A percentile compares a stretch with the other conserved stretches of the same genome.
phyloP scores from a whole-genome alignment of 345 rosid species.

The Eucalyptus curtisii region DNA sequence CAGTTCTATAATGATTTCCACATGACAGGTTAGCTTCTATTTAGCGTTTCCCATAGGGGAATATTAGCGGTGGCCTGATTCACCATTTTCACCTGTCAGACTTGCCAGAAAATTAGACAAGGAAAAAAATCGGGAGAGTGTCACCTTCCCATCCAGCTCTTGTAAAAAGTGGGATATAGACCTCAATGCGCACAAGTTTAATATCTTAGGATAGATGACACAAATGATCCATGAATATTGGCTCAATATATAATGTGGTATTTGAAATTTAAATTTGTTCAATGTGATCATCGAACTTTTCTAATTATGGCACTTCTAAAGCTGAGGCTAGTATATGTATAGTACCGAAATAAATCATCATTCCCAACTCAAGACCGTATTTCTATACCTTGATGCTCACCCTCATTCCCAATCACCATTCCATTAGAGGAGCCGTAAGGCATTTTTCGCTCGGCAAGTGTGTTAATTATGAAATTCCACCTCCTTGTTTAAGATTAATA shows the following conservation, averaged over 20 bases:
- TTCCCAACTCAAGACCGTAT: neutral
- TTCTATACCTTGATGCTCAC: neutral
- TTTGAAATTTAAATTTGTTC: too few relatives aligned
- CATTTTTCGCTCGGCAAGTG: neutral
- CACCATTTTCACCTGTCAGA: slow-evolving; percentile 43
- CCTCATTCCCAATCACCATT: neutral
- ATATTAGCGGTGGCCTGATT: slow-evolving; percentile 60
- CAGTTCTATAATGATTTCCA: neutral
- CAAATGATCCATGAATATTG: too few relatives aligned
- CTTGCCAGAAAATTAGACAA: slow-evolving; percentile 14
- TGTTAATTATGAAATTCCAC: neutral
- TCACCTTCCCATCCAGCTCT: neutral
- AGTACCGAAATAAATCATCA: neutral
- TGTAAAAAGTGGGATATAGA: neutral
- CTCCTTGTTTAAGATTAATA: neutral
- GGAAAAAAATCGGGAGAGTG: neutral
- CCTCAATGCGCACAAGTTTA: neutral
- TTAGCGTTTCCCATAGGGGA: slow-evolving; percentile 28
- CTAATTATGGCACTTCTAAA: rapidly evolving
- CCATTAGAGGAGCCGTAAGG: neutral
- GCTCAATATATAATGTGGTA: too few relatives aligned
- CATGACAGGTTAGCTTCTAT: slow-evolving; percentile 3
- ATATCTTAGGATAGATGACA: neutral
- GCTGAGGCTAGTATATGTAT: neutral
- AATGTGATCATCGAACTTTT: too few relatives aligned